Evolutionary conservation across 257 asterid genomes (phyloP).

Genomic region (Nicotiana obtusifolia): DNA sequence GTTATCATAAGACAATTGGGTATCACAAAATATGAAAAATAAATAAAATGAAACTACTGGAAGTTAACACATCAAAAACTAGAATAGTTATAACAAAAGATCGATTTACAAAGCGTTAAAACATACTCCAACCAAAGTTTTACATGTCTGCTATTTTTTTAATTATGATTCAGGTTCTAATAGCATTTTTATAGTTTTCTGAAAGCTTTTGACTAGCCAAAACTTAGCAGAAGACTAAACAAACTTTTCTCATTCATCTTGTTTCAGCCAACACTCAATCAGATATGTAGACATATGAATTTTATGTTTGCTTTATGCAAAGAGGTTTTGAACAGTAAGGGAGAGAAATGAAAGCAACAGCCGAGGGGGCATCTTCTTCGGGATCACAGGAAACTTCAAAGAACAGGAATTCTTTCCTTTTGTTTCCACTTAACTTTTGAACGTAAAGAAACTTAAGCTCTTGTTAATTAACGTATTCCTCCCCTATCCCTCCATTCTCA

Average conservation of each 20-base stretch:
- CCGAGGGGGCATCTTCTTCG: neutral
- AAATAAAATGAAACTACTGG: neutral
- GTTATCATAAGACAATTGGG: neutral
- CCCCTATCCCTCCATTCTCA: neutral
- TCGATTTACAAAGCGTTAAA: neutral
- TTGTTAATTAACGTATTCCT: neutral
- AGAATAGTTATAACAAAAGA: neutral
- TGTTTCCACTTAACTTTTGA: neutral
- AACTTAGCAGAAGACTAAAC: neutral
- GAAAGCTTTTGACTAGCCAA: neutral
- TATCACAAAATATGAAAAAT: neutral
- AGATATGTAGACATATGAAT: neutral
- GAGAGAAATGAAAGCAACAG: neutral
- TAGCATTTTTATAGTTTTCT: neutral
- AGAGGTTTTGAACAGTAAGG: neutral
- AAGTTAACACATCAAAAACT: neutral
- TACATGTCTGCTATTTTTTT: neutral
- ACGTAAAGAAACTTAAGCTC: neutral
- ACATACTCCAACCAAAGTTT: neutral
- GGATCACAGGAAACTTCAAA: neutral
- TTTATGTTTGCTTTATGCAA: neutral
- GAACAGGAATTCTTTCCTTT: neutral
- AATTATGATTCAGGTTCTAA: neutral
- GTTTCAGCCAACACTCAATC: neutral
- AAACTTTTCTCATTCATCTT: neutral